A percentile compares a stretch with the other conserved stretches of the same genome.
phyloP scores from a whole-genome alignment of 441 rosid species.

The Pelargonium myrrhifolium region DNA sequence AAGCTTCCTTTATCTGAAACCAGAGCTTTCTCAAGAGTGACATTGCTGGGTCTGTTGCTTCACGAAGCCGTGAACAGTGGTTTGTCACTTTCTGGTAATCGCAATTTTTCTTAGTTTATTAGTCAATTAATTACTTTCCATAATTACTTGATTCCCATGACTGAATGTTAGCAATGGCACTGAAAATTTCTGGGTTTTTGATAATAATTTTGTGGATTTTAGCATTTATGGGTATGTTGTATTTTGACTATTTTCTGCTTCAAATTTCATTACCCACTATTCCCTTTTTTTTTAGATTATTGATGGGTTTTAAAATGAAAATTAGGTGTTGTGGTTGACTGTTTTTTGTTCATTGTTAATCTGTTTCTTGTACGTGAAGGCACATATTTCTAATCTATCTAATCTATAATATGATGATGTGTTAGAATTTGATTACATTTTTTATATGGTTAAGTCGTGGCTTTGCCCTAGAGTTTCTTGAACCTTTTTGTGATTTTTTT shows the following conservation, averaged over 20 bases:
- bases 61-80: not conserved
- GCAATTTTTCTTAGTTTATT: not conserved
- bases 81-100: not conserved
- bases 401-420: not conserved
- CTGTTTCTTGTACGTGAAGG: not conserved
- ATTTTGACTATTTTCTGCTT: not conserved
- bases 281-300: not conserved
- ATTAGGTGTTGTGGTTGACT: conserved; percentile 5
- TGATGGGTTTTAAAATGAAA: not conserved
- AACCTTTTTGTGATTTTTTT: not conserved
- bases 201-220: not conserved
- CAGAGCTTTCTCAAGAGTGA: not conserved
- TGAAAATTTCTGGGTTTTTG: not conserved
- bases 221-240: not conserved
- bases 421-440: not conserved
- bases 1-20: not conserved
- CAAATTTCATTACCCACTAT: not conserved
- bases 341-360: not conserved
- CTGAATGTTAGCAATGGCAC: no score
- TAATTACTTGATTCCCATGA: not conserved
- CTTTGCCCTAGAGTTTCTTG: not conserved
- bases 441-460: not conserved
- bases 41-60: not conserved
- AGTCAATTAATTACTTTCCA: not conserved
- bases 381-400: not conserved